Percentiles rank a stretch among this genome's conserved stretches.
phyloP scores from a whole-genome alignment of 306 rosid genomes.

The Ammopiptanthus mongolicus region DNA sequence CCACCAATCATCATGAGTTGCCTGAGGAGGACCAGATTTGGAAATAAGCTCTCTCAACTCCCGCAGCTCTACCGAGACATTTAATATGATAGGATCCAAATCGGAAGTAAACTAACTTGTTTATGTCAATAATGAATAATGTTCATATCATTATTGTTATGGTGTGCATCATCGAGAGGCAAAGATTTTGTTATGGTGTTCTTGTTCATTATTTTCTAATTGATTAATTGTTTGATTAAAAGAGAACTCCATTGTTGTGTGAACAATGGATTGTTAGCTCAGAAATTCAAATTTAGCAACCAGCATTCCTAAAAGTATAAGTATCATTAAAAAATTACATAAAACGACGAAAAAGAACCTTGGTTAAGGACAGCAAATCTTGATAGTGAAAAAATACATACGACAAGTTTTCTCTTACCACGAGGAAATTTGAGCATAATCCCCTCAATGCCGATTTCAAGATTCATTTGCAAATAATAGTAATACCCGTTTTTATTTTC shows the following conservation, averaged over 20 bases:
- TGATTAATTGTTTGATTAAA: background rate
- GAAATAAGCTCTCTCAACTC: too few relatives aligned
- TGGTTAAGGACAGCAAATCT: constrained; percentile 3
- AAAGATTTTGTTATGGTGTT: background rate
- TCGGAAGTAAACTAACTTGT: background rate
- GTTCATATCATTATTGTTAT: background rate
- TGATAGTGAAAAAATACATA: background rate
- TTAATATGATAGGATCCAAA: background rate
- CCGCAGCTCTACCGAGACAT: too few relatives aligned
- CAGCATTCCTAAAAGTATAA: background rate
- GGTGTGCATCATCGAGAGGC: background rate
- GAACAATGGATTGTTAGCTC: background rate
- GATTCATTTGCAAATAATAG: constrained; percentile 4
- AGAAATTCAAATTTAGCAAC: background rate
- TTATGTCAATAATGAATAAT: background rate
- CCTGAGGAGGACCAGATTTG: too few relatives aligned
- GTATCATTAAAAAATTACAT: background rate
- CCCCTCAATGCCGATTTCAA: background rate
- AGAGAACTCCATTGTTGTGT: background rate
- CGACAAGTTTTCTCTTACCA: constrained; percentile 5
- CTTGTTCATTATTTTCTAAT: background rate
- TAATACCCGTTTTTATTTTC: background rate
- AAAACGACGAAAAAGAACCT: background rate
- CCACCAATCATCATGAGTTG: too few relatives aligned
- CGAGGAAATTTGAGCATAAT: constrained; percentile 14